phyloP scores from a whole-genome alignment of 1,284 basidiomycete species.

The Cryptococcus floricola region DNA sequence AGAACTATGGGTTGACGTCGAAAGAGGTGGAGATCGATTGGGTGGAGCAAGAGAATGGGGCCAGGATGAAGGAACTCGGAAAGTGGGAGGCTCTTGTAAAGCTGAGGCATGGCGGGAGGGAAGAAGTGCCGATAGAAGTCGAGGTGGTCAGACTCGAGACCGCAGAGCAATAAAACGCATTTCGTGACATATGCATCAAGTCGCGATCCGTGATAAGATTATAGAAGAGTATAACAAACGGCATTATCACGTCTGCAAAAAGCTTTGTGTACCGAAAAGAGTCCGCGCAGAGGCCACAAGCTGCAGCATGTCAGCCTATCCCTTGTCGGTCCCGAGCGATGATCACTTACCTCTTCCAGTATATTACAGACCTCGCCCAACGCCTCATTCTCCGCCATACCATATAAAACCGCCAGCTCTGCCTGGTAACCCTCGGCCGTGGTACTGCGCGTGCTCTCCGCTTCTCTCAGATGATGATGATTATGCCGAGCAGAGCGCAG shows the following conservation, averaged over 20 bases:
- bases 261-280: constrained; percentile 44
- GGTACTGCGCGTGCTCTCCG: background rate
- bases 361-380: constrained; percentile 42
- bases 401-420: constrained; percentile 46
- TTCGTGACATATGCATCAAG: too few relatives aligned
- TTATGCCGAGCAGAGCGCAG: constrained; percentile 5
- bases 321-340: background rate
- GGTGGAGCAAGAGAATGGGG: constrained; percentile 18
- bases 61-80: constrained; percentile 38
- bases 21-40: constrained; percentile 28
- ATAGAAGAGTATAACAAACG: background rate
- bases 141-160: constrained; percentile 20
- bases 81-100: constrained; percentile 20
- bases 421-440: constrained; percentile 14
- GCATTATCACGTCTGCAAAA: constrained; percentile 18
- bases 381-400: constrained; percentile 49
- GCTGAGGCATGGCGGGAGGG: constrained; percentile 23
- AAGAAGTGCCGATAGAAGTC: constrained; percentile 19
- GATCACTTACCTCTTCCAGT: constrained; percentile 42
- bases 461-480: background rate
- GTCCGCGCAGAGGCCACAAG: constrained; percentile 42
- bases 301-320: constrained; percentile 11
- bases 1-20: constrained; percentile 16
- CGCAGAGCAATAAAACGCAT: too few relatives aligned
- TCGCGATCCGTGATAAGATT: too few relatives aligned